Evolutionary conservation across 2,329 filamentous ascomycete genomes (phyloP), one percentile per base, ranked within the genome.

Genomic region (Fusarium luffae): DNA sequence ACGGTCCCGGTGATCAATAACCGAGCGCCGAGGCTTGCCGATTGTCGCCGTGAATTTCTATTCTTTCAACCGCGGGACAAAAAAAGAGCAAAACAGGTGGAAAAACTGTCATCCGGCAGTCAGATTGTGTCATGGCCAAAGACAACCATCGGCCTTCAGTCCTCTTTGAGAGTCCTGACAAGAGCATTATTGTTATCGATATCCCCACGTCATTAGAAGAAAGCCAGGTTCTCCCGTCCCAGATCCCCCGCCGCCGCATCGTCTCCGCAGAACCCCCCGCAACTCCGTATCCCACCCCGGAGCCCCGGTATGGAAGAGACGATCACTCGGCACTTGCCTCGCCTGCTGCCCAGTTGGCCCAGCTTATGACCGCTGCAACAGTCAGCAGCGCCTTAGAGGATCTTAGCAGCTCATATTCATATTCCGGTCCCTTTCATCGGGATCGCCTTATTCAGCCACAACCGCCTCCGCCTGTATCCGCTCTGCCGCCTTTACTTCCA

Each of bases 141-240:
- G 54, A 56, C 52, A 65, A 54, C 52, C 52, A 25, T 21, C 64
- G 41, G 19, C 70, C 77, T 4, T 79, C 77, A 19, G 61, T 81
- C 25, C 74, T 82, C 54, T 82, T 76, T 62, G 72, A 77, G 50
- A 78, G 63, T 67, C 41, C 48, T 7, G 75, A 79, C 70, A 75
- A 79, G 50, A 82, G 85, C 47, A 78, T 90, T 55, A 82, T 88
- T 23, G 77, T 93, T 27, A 77, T 94, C 54, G 92, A 94, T 74
- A 86, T 93, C 47, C 91, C 92, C 25, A 82, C 83, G 19, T 92
- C 92, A 3, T 86, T 94, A 41, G 89, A 92, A 69, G 83, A 88
- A 63, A 88, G 87, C 19, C 92, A 94, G 78, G 83, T 84, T 34
- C 80, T 81, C 14, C 76, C 80, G 9, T 79, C 78, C 30, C 72